Evolutionary conservation across 2,329 filamentous ascomycete species (phyloP), one percentile per base, ranked within the genome.

Genomic region (Colletotrichum neosansevieriae): DNA sequence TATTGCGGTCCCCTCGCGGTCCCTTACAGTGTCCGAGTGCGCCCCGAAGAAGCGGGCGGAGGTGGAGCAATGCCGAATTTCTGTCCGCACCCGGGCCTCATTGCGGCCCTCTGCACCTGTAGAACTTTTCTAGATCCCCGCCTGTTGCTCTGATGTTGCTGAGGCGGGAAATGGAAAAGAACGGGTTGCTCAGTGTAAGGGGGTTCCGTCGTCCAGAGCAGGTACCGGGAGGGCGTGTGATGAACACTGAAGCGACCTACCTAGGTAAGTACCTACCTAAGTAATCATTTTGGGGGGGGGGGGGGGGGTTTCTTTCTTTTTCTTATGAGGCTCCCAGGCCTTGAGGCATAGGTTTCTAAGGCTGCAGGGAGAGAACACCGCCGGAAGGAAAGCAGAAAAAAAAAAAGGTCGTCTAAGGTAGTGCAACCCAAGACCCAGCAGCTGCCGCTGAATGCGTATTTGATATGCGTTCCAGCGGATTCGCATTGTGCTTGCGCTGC

Each of bases 141-240:
- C 56, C 62, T 53, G 54, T 59, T 61, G 47, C 45, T 54, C 34
- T 19, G 10, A 32, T n/a, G 51, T 54, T 54, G 51, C 51, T 29
- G 11, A 38, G 36, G 36, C 13, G 36, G 36, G 32, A 54, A 51
- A 47, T 54, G 47, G 60, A 32, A 63, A 63, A 68, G 21, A 10
- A 24, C 65, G 65, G 65, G 65, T 68, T 68, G 65, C 65, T 57
- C 54, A 49, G 65, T 68, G 65, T 42, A 68, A 65, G 65, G 61
- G 24, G 61, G 58, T 24, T 58, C 64, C 19, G 65, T 65, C 17
- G 65, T 54, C 54, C 24, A 49, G 49, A 19, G n/a, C 13, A 50
- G 47, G 17, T 24, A 50, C 47, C 17, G 7, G 42, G 42, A 19
- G 42, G 42, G 42, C 42, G 42, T 50, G 47, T 50, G 47, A 50